A percentile compares a stretch with the other conserved stretches of the same genome.
Evolutionary conservation across 2,329 filamentous ascomycete genomes (phyloP).

Genomic region (Fusarium nygamai): DNA sequence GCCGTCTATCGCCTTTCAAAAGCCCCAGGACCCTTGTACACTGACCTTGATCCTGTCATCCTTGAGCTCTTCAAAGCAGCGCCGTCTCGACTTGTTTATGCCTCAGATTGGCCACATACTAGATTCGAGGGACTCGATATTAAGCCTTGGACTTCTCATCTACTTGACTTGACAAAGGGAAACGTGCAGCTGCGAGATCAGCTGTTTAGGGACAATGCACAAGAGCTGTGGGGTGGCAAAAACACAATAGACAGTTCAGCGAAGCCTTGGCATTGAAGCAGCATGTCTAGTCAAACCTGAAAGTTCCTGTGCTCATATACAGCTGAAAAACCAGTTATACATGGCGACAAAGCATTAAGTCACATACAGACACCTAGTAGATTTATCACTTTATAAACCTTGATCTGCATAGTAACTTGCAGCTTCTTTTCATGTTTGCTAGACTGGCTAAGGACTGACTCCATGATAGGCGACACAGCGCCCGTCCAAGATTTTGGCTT

Average conservation of each 20-base stretch:
- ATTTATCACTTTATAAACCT: not conserved
- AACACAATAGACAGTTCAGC: not conserved
- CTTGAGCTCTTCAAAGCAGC: not conserved
- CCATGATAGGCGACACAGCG: not conserved
- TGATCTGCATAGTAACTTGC: not conserved
- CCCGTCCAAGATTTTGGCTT: not conserved
- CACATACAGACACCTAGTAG: not conserved
- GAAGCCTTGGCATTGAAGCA: not conserved
- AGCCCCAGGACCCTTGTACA: not conserved
- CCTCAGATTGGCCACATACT: not conserved
- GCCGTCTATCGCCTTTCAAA: not conserved
- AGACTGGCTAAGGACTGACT: not conserved
- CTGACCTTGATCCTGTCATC: not conserved
- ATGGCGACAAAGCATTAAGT: not conserved
- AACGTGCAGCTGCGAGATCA: not conserved
- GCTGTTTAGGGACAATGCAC: not conserved
- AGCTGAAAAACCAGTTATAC: not conserved
- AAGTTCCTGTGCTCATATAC: not conserved
- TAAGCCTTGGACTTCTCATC: not conserved
- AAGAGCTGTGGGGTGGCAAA: not conserved
- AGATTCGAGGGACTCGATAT: not conserved
- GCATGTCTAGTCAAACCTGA: not conserved
- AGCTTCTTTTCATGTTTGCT: not conserved
- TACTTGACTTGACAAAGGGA: not conserved
- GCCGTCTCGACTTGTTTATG: not conserved